These are phyloP conservation scores for Nelumbo lutea DNA, from an alignment of 164 flowering plant genomes.

Conservation along the genomic window DNA sequence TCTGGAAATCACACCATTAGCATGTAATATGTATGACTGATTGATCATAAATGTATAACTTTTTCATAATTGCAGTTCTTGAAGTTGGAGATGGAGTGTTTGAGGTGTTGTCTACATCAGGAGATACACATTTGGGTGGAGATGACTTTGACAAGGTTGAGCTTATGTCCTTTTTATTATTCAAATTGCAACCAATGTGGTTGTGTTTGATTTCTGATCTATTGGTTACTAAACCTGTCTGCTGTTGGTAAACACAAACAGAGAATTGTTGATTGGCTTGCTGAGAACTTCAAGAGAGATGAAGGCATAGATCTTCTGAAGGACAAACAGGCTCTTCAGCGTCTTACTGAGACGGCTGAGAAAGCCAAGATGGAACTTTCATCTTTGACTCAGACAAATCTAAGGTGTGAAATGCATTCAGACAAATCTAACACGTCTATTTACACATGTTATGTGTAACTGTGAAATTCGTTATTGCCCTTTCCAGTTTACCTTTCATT, in stretches of 20 bases:
- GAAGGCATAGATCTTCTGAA: slow-evolving; percentile 75
- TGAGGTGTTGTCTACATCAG: slow-evolving; percentile 83
- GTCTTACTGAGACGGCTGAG: slow-evolving; percentile 68
- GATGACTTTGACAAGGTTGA: slow-evolving; percentile 88
- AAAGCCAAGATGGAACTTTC: slow-evolving; percentile 74
- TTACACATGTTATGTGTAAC: too few relatives aligned
- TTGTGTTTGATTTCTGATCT: neutral
- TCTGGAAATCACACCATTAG: neutral
- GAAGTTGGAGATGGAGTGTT: slow-evolving; percentile 94
- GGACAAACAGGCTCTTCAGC: slow-evolving; percentile 68
- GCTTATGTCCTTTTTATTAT: neutral
- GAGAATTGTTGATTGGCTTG: slow-evolving; percentile 78
- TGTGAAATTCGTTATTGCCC: neutral
- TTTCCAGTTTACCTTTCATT: slow-evolving; percentile 71
- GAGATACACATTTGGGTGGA: slow-evolving; percentile 84
- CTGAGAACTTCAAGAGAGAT: slow-evolving; percentile 57
- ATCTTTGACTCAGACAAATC: slow-evolving; percentile 57
- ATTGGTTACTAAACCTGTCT: neutral
- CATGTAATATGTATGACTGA: neutral
- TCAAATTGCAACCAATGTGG: neutral
- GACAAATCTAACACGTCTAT: too few relatives aligned
- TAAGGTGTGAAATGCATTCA: slow-evolving; percentile 30
- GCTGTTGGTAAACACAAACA: slow-evolving; percentile 16
- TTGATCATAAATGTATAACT: too few relatives aligned
- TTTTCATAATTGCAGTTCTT: slow-evolving; percentile 47